Evolutionary conservation across 495 filamentous ascomycete genomes (phyloP), one percentile per base, ranked within the genome.

Genomic region (Xylaria grammica): DNA sequence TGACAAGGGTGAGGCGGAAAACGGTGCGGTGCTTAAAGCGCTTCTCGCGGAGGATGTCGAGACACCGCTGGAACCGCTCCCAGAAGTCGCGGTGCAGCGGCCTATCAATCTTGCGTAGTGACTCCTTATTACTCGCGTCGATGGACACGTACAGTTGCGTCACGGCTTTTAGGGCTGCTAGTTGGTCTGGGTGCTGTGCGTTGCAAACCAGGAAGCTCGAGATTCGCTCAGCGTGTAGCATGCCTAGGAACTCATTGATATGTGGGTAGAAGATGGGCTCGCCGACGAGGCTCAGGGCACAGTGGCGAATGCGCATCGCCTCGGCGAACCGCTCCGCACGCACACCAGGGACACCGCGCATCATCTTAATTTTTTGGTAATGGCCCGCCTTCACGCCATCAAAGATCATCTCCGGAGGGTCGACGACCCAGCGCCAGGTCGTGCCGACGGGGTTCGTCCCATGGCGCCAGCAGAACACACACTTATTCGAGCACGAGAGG

Each of bases 241-340:
- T 80, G 44, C 81, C 84, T 1, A 94, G 75, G 72, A 98, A 93
- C 65, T 90, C 89, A 76, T 98, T 97, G 80, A 98, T 98, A 75
- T 94, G 89, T 22, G 94, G 94, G 75, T 98, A 98, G 83, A 97
- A 98, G 67, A 98, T 96, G 6, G 94, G 94, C 74, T 98, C 94
- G 62, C 94, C 94, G 40, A 98, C 94, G 46, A 98, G 82, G 70
- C 86, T 90, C 22, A 98, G 80, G 0, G 94, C 94, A 74, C 94
- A 98, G 75, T 98, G 94, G 2, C 91, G 85, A 65, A 98, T 96
- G 29, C 87, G 84, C 90, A 97, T 94, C 0, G 94, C 94, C 76
- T 97, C 94, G 4, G 87, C 88, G 71, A 96, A 97, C 15, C 94
- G 84, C 75, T 97, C 94, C 0, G 94, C 91, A 9, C 94, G 85